phyloP scores from a whole-genome alignment of 2,329 filamentous ascomycete species.

The Aspergillus novofumigatus region DNA sequence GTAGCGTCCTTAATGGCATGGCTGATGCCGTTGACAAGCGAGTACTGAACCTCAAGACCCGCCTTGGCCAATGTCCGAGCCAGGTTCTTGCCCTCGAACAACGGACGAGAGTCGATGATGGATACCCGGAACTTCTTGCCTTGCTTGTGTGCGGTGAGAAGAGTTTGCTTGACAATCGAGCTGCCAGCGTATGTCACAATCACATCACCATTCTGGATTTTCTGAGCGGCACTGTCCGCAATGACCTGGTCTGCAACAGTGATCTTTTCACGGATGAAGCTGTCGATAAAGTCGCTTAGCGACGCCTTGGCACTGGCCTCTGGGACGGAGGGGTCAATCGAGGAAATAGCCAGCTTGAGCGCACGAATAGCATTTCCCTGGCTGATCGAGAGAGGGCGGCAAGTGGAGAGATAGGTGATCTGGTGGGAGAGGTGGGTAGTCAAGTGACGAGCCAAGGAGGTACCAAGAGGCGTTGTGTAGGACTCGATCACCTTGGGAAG shows the following conservation, averaged over 20 bases:
- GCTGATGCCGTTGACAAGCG: slow-evolving; percentile 71
- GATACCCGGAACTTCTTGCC: slow-evolving; percentile 79
- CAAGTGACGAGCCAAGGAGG: slow-evolving; percentile 83
- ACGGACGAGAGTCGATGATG: slow-evolving; percentile 71
- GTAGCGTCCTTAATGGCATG: slow-evolving; percentile 68
- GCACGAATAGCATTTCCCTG: slow-evolving; percentile 97
- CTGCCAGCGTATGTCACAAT: slow-evolving; percentile 85
- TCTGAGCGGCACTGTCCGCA: slow-evolving; percentile 66
- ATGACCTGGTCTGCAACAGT: slow-evolving; percentile 84
- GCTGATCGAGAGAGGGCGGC: slow-evolving; percentile 90
- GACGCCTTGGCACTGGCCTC: slow-evolving; percentile 77
- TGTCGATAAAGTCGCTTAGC: slow-evolving; percentile 77
- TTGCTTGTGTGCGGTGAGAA: slow-evolving; percentile 65
- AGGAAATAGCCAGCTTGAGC: slow-evolving; percentile 87
- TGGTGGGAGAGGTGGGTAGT: slow-evolving; percentile 90
- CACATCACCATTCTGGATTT: slow-evolving; percentile 74
- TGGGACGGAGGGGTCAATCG: slow-evolving; percentile 78
- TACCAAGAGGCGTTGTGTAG: slow-evolving; percentile 84
- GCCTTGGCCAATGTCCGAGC: slow-evolving; percentile 65
- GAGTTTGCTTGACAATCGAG: slow-evolving; percentile 76
- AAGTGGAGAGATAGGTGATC: slow-evolving; percentile 90
- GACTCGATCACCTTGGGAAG: slow-evolving; percentile 71
- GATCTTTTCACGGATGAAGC: slow-evolving; percentile 86
- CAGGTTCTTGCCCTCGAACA: slow-evolving; percentile 67
- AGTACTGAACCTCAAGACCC: slow-evolving; percentile 76